Conservation (phyloP, 176 grass and related monocot genomes). For the Avena insularis region DNA sequence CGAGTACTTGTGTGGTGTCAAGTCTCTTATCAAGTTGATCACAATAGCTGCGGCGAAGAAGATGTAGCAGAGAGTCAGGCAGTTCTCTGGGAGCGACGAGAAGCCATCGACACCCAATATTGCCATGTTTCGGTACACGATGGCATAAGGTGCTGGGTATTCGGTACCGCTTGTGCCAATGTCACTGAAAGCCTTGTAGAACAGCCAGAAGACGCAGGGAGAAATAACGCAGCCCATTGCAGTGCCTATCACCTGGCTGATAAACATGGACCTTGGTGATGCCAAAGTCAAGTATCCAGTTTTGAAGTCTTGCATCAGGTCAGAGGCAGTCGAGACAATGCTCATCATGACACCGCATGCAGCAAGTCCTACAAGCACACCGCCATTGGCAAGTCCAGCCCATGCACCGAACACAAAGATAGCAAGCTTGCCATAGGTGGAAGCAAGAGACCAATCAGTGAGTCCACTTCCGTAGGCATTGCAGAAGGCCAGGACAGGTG, state of each 20-base stretch:
- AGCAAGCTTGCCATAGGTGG: constrained; percentile 92
- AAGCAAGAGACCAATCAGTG: constrained; percentile 95
- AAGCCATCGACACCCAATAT: constrained; percentile 84
- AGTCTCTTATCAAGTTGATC: constrained; percentile 71
- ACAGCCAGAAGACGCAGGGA: constrained; percentile 92
- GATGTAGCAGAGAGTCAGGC: constrained; percentile 80
- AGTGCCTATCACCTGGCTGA: constrained; percentile 93
- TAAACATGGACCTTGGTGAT: constrained; percentile 89
- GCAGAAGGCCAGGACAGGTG: constrained; percentile 88
- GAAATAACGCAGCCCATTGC: constrained; percentile 83
- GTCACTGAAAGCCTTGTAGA: constrained; percentile 86
- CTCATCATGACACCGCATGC: constrained; percentile 97
- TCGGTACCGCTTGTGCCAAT: constrained; percentile 61
- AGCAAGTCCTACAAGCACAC: constrained; percentile 82
- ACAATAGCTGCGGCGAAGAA: constrained; percentile 68
- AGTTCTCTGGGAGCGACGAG: constrained; percentile 67
- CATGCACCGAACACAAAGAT: constrained; percentile 94
- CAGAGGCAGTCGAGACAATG: constrained; percentile 87
- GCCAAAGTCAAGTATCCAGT: constrained; percentile 92
- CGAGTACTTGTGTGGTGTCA: constrained; percentile 53
- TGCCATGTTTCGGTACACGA: constrained; percentile 96
- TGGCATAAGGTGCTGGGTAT: constrained; percentile 93
- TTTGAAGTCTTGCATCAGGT: constrained; percentile 99
- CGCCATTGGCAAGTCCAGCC: constrained; percentile 70
- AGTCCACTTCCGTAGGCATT: constrained; percentile 96